phyloP scores from a whole-genome alignment of 768 basidiomycete species.

The Pholiota microspora region DNA sequence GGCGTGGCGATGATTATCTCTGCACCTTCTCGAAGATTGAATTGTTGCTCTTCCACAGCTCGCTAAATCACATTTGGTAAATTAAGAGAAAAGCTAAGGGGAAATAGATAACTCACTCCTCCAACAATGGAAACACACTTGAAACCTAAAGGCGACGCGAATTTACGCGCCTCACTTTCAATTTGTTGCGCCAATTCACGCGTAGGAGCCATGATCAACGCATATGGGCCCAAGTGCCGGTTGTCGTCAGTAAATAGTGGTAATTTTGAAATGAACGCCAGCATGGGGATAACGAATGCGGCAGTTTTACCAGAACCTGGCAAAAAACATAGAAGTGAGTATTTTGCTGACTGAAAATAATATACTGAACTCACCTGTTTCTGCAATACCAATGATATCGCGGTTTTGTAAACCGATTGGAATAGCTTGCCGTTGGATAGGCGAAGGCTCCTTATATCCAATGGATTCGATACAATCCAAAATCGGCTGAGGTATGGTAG shows the following conservation, averaged over 20 bases:
- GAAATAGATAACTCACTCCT: constrained; percentile 58
- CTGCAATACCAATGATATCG: constrained; percentile 97
- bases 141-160: constrained; percentile 87
- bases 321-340: neutral
- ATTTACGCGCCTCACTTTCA: constrained; percentile 88
- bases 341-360: neutral
- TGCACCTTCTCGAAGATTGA: constrained; percentile 95
- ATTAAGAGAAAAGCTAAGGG: neutral
- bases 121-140: constrained; percentile 98
- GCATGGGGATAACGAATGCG: constrained; percentile 97
- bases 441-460: constrained; percentile 95
- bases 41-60: constrained; percentile 96
- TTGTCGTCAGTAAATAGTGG: constrained; percentile 90
- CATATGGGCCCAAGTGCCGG: constrained; percentile 90
- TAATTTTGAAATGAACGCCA: constrained; percentile 86
- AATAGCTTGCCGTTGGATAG: constrained; percentile 98
- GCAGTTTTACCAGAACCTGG: constrained; percentile 93
- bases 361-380: constrained; percentile 70
- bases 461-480: constrained; percentile 84
- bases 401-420: constrained; percentile 97
- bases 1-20: constrained; percentile 99
- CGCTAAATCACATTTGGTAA: constrained; percentile 42
- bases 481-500: constrained; percentile 73
- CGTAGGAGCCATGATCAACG: constrained; percentile 93
- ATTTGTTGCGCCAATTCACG: constrained; percentile 98